phyloP scores from a whole-genome alignment of 2,329 filamentous ascomycete genomes.

The Sphaceloma murrayae region DNA sequence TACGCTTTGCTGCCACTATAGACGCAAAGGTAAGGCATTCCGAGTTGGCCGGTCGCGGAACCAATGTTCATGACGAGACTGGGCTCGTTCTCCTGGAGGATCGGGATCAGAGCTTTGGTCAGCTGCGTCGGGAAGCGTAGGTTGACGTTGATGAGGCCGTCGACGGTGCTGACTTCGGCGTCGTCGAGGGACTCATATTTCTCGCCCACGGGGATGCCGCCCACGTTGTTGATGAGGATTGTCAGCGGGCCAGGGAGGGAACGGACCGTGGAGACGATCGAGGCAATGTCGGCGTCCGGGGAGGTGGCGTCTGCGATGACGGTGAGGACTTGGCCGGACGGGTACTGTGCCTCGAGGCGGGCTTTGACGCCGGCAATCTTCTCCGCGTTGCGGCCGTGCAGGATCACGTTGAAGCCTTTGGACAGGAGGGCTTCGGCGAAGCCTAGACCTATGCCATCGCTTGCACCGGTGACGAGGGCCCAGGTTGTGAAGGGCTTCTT shows the following conservation, averaged over 20 bases:
- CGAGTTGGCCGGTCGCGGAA: slow-evolving; percentile 35
- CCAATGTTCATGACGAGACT: slow-evolving; percentile 45
- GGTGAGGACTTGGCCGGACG: slow-evolving; percentile 32
- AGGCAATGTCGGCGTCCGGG: slow-evolving; percentile 24
- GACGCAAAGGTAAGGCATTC: slow-evolving; percentile 38
- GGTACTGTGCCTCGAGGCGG: slow-evolving; percentile 34
- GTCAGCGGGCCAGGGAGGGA: slow-evolving; percentile 35
- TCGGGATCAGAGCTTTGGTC: slow-evolving; percentile 38
- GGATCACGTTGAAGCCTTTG: slow-evolving; percentile 46
- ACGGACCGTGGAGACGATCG: slow-evolving; percentile 24
- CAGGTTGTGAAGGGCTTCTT: slow-evolving; percentile 27
- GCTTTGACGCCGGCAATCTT: slow-evolving; percentile 40
- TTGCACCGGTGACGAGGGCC: slow-evolving; percentile 46
- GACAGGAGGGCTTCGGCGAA: slow-evolving; percentile 44
- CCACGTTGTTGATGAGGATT: slow-evolving; percentile 50
- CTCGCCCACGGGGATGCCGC: slow-evolving; percentile 34
- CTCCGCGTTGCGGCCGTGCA: slow-evolving; percentile 46
- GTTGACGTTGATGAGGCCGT: slow-evolving; percentile 41
- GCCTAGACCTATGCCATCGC: slow-evolving; percentile 46
- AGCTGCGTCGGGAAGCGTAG: slow-evolving; percentile 43
- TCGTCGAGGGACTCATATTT: slow-evolving; percentile 24
- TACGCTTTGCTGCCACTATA: slow-evolving; percentile 43
- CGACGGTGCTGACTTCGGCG: slow-evolving; percentile 28
- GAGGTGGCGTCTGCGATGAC: slow-evolving; percentile 38
- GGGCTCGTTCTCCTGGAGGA: slow-evolving; percentile 34